Percentiles rank a stretch among this genome's conserved stretches.
Evolutionary conservation across 1,284 basidiomycete species (phyloP).

Genomic region (Polyporus tsugae): DNA sequence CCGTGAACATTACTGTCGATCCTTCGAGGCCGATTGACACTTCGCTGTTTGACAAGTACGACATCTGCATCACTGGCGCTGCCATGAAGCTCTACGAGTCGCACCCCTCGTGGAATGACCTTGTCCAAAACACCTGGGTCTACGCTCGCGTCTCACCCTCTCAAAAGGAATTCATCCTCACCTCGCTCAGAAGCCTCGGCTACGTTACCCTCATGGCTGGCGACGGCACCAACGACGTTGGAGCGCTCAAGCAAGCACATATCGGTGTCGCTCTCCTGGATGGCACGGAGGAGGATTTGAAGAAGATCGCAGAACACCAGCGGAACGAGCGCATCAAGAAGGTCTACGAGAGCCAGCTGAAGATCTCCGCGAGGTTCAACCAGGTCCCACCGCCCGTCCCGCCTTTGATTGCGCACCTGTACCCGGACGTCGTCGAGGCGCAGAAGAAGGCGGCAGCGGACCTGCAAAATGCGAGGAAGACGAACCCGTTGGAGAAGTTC

Average conservation of each 20-base stretch:
- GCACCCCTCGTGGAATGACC: slow-evolving; percentile 71
- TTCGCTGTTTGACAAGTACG: slow-evolving; percentile 83
- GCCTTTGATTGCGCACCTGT: slow-evolving; percentile 81
- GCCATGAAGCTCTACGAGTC: slow-evolving; percentile 87
- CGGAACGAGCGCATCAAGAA: slow-evolving; percentile 90
- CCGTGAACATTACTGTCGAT: slow-evolving; percentile 84
- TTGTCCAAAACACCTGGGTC: slow-evolving; percentile 95
- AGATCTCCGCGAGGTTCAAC: slow-evolving; percentile 87
- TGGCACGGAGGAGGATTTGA: slow-evolving; percentile 89
- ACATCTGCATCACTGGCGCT: slow-evolving; percentile 93
- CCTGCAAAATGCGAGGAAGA: slow-evolving; percentile 71
- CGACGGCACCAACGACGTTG: slow-evolving; percentile 97
- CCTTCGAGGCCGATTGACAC: slow-evolving; percentile 80
- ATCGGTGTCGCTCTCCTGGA: slow-evolving; percentile 94
- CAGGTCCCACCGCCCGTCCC: slow-evolving; percentile 94
- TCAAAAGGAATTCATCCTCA: slow-evolving; percentile 94
- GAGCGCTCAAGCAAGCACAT: slow-evolving; percentile 95
- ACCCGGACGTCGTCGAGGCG: slow-evolving; percentile 90
- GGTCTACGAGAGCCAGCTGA: slow-evolving; percentile 94
- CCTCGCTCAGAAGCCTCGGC: slow-evolving; percentile 86
- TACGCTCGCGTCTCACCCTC: slow-evolving; percentile 96
- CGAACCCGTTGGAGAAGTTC: slow-evolving; percentile 95
- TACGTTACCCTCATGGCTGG: slow-evolving; percentile 96
- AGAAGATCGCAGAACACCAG: slow-evolving; percentile 93
- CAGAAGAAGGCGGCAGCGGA: slow-evolving; percentile 81